Base-by-base conservation (phyloP, 148 eudicot genomes). In the Rheum nobile region DNA sequence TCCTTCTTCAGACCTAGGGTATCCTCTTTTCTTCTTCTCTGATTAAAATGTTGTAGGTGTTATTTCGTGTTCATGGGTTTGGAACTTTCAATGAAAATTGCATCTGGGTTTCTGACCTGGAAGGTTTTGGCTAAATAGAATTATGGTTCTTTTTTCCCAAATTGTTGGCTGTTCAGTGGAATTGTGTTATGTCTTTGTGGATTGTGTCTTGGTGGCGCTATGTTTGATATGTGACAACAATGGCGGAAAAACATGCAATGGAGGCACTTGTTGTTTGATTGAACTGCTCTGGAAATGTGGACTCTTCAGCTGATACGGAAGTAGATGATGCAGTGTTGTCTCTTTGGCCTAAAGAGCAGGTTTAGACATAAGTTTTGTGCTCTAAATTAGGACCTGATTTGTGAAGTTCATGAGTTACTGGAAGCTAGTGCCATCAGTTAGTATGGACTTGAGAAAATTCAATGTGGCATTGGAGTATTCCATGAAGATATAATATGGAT, bases 1-100 rank as follows among this genome's bases (percentile, higher is more conserved):
- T 71, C 85, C 70, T 68, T 73, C 71, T 78, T 79, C 70, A 38
- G 10, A 10, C 75, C 74, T 39, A 71, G 75, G 85, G 82, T 82
- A 79, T 59, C 9, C 10, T 57, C 73, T 52, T 71, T 10, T 74
- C 19, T 61, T 35, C 41, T 24, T 16, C 28, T 38, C 32, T 24
- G 0, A 6, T 75, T 32, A 11, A 41, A 28, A 71, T 71, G 35
- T 19, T 41, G 31, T 71, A 21, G 32, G n/a, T 38, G 41, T 21
- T 21, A 19, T 65, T 69, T 69, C 28, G 37, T 13, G 37, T 29
- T 29, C 19, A 13, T 61, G 67, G 37, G 11, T 28, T 61, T 61
- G 67, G 61, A 57, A 61, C 34, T 28, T 3, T 22, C 10, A 10
- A 8, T 69, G 46, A n/a, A 69, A 69, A 35, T 69, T 21, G 72